phyloP scores from a whole-genome alignment of 331 rosid genomes.

The Malus hybrid region DNA sequence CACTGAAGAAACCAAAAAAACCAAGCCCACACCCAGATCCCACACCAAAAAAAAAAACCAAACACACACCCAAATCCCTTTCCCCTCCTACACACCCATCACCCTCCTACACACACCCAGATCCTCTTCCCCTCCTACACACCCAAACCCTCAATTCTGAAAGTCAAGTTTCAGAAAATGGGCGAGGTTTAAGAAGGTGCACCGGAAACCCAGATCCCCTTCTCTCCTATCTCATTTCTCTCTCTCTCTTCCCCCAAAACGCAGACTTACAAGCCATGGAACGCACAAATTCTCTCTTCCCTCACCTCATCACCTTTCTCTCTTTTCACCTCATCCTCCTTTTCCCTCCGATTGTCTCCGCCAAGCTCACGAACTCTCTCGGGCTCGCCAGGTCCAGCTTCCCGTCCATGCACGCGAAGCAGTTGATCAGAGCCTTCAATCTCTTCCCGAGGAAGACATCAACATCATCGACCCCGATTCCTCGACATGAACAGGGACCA shows the following conservation, averaged over 20 bases:
- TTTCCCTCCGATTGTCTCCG: constrained; percentile 16
- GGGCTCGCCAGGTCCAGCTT: constrained; percentile 26
- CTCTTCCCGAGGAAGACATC: constrained; percentile 49
- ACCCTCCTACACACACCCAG: too few species aligned
- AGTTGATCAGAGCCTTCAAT: constrained; percentile 59
- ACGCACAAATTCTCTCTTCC: not conserved
- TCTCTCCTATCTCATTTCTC: too few species aligned
- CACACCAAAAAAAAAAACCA: too few species aligned
- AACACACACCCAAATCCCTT: too few species aligned
- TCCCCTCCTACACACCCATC: too few species aligned
- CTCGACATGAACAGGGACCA: not conserved
- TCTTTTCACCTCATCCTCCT: not conserved
- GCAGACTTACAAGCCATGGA: not conserved
- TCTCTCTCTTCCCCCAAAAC: not conserved
- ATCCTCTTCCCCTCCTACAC: too few species aligned
- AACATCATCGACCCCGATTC: constrained; percentile 34
- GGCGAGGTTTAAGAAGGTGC: too few species aligned
- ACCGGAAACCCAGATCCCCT: too few species aligned
- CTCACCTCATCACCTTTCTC: not conserved
- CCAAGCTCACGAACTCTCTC: constrained; percentile 8
- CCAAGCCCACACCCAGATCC: too few species aligned
- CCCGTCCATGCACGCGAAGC: constrained; percentile 37
- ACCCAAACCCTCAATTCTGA: too few species aligned
- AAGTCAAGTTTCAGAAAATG: too few species aligned
- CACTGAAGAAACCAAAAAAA: too few species aligned